Conservation (phyloP, 2,329 filamentous ascomycete genomes). For the Paramyrothecium sp. region DNA sequence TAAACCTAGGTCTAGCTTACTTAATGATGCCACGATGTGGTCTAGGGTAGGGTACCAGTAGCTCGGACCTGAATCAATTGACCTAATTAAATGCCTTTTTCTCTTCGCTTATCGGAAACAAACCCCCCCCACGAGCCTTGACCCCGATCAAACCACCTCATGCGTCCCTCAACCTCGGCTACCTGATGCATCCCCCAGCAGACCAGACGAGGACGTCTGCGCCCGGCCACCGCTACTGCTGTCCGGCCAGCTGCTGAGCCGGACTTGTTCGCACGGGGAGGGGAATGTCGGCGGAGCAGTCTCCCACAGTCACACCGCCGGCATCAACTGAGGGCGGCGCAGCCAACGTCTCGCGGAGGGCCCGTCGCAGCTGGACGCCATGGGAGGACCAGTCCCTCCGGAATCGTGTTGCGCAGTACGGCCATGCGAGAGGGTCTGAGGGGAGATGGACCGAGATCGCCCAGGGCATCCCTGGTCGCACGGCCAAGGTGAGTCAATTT, state of each 20-base stretch:
- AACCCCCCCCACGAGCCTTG: too few relatives aligned
- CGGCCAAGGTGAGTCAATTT: slow-evolving; percentile 21
- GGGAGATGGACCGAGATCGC: slow-evolving; percentile 27
- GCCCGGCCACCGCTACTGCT: background rate
- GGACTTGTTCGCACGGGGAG: background rate
- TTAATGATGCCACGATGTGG: too few relatives aligned
- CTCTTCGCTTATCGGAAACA: too few relatives aligned
- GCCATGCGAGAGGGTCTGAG: slow-evolving; percentile 19
- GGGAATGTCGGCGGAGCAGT: slow-evolving; percentile 1
- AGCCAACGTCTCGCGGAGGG: slow-evolving; percentile 3
- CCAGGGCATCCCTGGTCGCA: slow-evolving; percentile 18
- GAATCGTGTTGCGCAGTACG: slow-evolving; percentile 23
- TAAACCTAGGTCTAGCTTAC: too few relatives aligned
- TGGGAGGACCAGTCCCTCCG: slow-evolving; percentile 23
- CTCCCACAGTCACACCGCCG: background rate
- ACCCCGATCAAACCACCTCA: too few relatives aligned
- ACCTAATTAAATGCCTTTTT: too few relatives aligned
- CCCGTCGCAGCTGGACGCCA: slow-evolving; percentile 21
- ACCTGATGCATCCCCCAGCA: background rate
- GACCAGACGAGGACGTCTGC: background rate
- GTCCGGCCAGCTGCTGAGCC: background rate
- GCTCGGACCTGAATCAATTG: too few relatives aligned
- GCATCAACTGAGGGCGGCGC: slow-evolving; percentile 1
- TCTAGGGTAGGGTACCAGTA: too few relatives aligned
- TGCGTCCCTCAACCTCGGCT: too few relatives aligned